These are phyloP conservation scores for Syncephalastrum monosporum DNA, from an alignment of 371 early-diverging fungal species.

Conservation along the genomic window DNA sequence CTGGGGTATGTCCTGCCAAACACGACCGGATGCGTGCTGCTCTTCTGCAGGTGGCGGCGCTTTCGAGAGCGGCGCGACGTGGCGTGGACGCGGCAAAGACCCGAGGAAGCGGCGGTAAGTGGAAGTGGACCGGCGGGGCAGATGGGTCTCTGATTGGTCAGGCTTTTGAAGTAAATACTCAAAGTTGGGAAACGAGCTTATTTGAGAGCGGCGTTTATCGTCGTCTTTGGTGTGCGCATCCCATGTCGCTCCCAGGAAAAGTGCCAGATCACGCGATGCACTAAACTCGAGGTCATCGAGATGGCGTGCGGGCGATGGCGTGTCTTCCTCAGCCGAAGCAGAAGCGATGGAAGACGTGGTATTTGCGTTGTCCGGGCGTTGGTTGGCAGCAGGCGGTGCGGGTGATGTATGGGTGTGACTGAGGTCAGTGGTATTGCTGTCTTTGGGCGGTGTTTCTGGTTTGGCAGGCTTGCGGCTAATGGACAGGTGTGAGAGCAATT, in stretches of 20 bases:
- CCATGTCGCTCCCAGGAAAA: neutral
- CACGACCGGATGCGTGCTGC: conserved; percentile 2
- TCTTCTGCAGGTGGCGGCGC: neutral
- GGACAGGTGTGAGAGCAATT: conserved; percentile 6
- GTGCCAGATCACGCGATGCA: conserved; percentile 11
- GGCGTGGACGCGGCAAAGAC: no score
- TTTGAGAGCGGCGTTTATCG: neutral
- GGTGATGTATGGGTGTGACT: neutral
- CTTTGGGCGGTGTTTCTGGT: conserved; percentile 3
- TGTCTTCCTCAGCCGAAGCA: conserved; percentile 3
- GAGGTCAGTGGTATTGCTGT: neutral
- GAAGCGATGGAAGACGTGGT: conserved; percentile 9
- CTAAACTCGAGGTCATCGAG: conserved; percentile 11
- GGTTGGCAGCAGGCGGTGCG: neutral
- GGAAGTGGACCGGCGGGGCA: no score
- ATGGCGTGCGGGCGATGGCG: neutral
- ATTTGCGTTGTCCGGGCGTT: neutral
- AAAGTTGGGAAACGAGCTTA: conserved; percentile 4
- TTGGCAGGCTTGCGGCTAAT: neutral
- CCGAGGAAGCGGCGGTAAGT: no score
- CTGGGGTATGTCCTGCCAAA: neutral
- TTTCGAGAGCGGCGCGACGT: no score
- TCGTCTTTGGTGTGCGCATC: neutral
- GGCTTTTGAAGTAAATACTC: conserved; percentile 7
- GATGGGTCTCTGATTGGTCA: no score